These are phyloP conservation scores for Scenedesmus sp. DNA, from an alignment of 163 green algal genomes.

Conservation along the genomic window DNA sequence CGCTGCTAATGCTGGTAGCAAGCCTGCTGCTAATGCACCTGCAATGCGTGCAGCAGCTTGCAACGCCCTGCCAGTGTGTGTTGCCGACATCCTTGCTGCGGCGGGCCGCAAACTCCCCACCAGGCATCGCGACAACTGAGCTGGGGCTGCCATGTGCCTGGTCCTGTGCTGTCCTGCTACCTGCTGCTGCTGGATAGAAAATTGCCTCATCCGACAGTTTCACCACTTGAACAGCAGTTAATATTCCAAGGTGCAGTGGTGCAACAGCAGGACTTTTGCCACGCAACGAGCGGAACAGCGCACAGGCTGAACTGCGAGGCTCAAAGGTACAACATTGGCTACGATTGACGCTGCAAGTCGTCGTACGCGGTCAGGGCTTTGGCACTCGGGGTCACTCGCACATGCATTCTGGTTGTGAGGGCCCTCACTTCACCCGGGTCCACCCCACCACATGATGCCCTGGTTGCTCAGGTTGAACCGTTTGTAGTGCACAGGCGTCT, in stretches of 20 bases:
- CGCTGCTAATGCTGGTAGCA: neutral
- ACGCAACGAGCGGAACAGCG: neutral
- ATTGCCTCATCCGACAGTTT: neutral
- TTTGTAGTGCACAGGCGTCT: neutral
- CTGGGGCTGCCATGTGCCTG: conserved; percentile 26
- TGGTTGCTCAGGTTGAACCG: neutral
- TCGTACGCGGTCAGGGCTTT: neutral
- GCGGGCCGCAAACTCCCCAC: neutral
- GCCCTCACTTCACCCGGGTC: too few relatives aligned
- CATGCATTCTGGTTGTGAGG: neutral
- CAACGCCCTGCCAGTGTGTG: neutral
- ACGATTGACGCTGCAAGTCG: too few relatives aligned
- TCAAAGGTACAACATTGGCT: neutral
- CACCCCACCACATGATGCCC: neutral
- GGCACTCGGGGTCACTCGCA: neutral
- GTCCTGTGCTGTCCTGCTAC: conserved; percentile 20
- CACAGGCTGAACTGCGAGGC: neutral
- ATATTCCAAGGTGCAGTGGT: neutral
- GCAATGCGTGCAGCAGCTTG: neutral
- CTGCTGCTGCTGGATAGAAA: neutral
- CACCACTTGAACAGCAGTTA: neutral
- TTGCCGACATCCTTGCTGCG: neutral
- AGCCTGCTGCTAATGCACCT: neutral
- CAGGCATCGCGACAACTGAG: conserved; percentile 24
- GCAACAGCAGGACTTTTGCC: neutral